Base-by-base conservation (phyloP, 441 rosid genomes). In the Gossypium davidsonii region DNA sequence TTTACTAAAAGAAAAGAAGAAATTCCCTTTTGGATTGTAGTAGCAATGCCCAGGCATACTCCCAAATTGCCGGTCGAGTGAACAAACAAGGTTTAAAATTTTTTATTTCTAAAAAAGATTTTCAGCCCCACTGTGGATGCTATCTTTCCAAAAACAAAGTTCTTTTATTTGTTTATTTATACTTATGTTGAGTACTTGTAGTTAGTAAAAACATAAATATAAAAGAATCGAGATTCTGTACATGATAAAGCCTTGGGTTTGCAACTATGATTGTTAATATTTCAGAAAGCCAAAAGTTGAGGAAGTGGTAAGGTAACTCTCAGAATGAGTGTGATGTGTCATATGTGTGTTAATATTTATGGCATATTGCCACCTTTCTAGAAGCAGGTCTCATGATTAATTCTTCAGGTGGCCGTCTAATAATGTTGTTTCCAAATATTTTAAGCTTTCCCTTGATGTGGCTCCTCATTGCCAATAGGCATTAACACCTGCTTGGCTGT, bases 351-450 rank as follows among this genome's bases (percentile, higher is more conserved):
- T 37, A 37, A 14, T 14, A 26, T 58, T 42, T 49, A 59, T 76
- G 60, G 26, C 28, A 21, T 56, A 37, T 48, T 56, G 77, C 66
- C 49, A 53, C 72, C 76, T 78, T 76, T 74, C 9, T 60, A 63
- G 60, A 67, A 71, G 82, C 80, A 76, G 8, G 63, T 52, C 65
- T 72, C 82, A 69, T 80, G 17, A 72, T 78, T 64, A 69, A 72
- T 72, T 76, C 79, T 78, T 79, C 81, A 73, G 62, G 57, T 59
- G 63, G 26, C 79, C 14, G 74, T 46, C 77, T 78, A 72, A 75
- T 73, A n/a, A 73, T 74, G 65, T 42, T 20, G 52, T 37, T 17
- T 11, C 4, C 37, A 51, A 20, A 58, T 9, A 14, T 17, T 18
- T 44, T 42, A 73, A 73, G 7, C 26, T 2, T 37, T 37, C 34